Conservation (phyloP, 495 filamentous ascomycete genomes). For the Aspergillus carlsbadensis region DNA sequence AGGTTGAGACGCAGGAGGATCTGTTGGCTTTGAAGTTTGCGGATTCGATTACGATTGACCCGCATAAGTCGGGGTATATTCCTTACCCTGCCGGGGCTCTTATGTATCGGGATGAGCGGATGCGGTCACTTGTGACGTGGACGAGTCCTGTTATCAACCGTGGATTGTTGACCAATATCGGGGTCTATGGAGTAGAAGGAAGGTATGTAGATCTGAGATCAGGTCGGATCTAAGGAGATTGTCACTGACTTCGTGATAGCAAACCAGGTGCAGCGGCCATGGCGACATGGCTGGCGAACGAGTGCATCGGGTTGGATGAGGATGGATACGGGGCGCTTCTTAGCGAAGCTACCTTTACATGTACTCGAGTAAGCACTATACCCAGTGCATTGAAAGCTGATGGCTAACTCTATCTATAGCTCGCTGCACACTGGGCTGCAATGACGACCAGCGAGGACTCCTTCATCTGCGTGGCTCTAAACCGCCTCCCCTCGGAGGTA, state of each 20-base stretch:
- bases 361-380: constrained; percentile 26
- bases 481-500: constrained; percentile 38
- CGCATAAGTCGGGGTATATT: constrained; percentile 49
- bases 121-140: constrained; percentile 49
- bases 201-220: neutral
- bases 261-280: constrained; percentile 47
- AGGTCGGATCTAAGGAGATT: neutral
- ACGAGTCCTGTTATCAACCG: constrained; percentile 39
- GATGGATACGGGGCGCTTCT: constrained; percentile 42
- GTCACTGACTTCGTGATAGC: constrained; percentile 18
- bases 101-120: constrained; percentile 43
- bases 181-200: constrained; percentile 47
- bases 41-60: constrained; percentile 49
- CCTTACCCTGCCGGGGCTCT: constrained; percentile 48
- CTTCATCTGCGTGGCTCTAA: constrained; percentile 45
- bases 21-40: constrained; percentile 31
- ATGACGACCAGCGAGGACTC: constrained; percentile 22
- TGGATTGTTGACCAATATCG: constrained; percentile 34
- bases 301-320: constrained; percentile 34
- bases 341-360: constrained; percentile 36
- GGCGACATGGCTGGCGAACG: constrained; percentile 41
- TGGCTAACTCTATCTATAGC: constrained; percentile 19
- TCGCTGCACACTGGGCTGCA: constrained; percentile 44
- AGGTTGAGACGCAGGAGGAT: constrained; percentile 33
- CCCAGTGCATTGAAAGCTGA: neutral